These are phyloP conservation scores for Penicillium paneum DNA, from an alignment of 2,329 filamentous ascomycete species.

Conservation along the genomic window DNA sequence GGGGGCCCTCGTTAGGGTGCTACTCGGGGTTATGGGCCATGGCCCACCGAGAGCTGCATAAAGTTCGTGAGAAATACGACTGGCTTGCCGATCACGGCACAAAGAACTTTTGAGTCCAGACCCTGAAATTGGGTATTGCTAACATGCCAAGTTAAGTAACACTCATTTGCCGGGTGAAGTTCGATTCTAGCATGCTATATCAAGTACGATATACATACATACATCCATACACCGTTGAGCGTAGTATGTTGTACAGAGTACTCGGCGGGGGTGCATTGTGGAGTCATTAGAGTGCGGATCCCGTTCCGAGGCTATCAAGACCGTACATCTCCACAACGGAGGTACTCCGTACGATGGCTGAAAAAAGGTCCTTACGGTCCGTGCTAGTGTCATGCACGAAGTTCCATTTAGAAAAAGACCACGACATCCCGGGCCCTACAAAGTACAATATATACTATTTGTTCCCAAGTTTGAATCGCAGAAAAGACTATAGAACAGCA, in stretches of 20 bases:
- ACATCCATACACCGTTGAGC: no score
- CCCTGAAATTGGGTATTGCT: not conserved
- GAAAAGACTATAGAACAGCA: not conserved
- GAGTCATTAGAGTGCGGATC: not conserved
- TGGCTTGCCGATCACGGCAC: slow-evolving; percentile 4
- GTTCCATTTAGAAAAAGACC: not conserved
- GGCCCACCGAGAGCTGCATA: slow-evolving; percentile 1
- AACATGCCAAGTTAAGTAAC: not conserved
- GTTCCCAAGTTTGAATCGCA: not conserved
- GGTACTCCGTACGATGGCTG: not conserved
- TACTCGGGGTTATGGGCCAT: no score
- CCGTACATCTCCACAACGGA: not conserved
- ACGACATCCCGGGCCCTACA: not conserved
- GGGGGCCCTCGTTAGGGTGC: not conserved
- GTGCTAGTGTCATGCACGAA: not conserved
- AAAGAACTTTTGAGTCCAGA: not conserved
- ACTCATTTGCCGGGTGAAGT: not conserved
- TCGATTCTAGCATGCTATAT: not conserved
- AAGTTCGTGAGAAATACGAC: not conserved
- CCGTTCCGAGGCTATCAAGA: not conserved
- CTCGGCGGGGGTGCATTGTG: not conserved
- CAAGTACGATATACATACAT: no score
- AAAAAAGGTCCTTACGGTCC: not conserved
- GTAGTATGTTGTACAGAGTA: not conserved
- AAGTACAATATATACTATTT: not conserved